Base-by-base conservation (phyloP, 495 filamentous ascomycete genomes). In the Daldinia loculata region DNA sequence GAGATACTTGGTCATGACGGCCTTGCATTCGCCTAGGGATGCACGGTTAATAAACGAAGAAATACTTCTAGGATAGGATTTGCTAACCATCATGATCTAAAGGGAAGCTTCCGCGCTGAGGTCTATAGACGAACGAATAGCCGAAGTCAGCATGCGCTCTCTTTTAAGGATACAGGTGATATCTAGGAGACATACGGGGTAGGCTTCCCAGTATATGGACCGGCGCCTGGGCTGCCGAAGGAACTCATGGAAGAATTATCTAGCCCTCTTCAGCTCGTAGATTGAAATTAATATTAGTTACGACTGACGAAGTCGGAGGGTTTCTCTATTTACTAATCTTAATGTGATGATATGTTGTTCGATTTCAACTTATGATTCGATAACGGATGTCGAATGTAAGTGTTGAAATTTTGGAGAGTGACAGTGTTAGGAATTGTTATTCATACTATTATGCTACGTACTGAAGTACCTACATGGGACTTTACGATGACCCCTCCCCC, bases 71-170 rank as follows among this genome's bases (percentile, higher is more conserved):
- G 72, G 69, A 4, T 11, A 11, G 30, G 27, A 3, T 2, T 55
- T 6, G 70, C 82, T 76, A 83, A 94, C 93, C 94, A 75, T 97
- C 93, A 71, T 97, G 95, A 77, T 99, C 95, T 50, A 99, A 89
- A 24, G 95, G 95, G 75, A 99, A 99, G 78, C 93, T 96, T 50
- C 95, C 95, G 61, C 95, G 91, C 79, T 99, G 93, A 0, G 95
- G 95, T 55, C 93, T 96, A 71, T 95, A 70, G 6, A 66, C 30
- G 51, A 45, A 52, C 36, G 8, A 38, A 38, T 48, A 58, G 7
- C 2, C 12, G 8, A 17, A 36, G 39, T 71, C 24, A 76, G 62
- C 14, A 52, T 26, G 17, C 61, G 34, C 14, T 17, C n/a, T 61
- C 56, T 61, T 60, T 38, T 15, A 64, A 71, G 29, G 8, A 32